These are phyloP conservation scores for Lachancea kluyveri DNA, from an alignment of 805 yeast genomes.

Conservation along the genomic window DNA sequence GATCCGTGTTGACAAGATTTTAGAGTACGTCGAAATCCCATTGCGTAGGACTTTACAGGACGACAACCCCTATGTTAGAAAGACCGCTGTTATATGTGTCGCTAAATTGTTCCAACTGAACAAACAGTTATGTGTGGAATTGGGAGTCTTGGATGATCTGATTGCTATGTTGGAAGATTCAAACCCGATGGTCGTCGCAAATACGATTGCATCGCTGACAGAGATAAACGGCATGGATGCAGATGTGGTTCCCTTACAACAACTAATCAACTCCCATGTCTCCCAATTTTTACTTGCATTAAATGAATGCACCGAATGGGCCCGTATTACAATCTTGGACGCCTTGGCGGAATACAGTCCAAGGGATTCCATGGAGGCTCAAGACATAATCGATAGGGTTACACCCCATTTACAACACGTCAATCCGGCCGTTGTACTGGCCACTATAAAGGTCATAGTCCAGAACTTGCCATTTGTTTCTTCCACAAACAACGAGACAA, in stretches of 20 bases:
- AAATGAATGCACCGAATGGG: slow-evolving; percentile 99
- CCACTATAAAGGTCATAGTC: slow-evolving; percentile 74
- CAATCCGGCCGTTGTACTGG: slow-evolving; percentile 88
- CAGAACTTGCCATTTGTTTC: slow-evolving; percentile 52
- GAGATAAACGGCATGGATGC: slow-evolving; percentile 73
- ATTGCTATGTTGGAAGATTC: slow-evolving; percentile 69
- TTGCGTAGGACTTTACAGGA: slow-evolving; percentile 77
- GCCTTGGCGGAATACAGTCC: slow-evolving; percentile 72
- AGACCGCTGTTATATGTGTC: slow-evolving; percentile 96
- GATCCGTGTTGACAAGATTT: slow-evolving; percentile 90
- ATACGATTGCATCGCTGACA: slow-evolving; percentile 77
- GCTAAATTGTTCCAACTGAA: slow-evolving; percentile 89
- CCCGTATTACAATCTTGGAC: slow-evolving; percentile 81
- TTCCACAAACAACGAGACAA: slow-evolving; percentile 32
- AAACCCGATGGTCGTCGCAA: slow-evolving; percentile 97
- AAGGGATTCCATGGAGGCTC: slow-evolving; percentile 55
- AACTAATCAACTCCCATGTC: slow-evolving; percentile 34
- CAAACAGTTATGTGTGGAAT: slow-evolving; percentile 73
- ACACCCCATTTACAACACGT: slow-evolving; percentile 96
- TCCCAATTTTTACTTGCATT: slow-evolving; percentile 71
- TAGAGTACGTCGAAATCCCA: slow-evolving; percentile 91
- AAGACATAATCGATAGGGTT: slow-evolving; percentile 80
- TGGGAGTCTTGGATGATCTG: slow-evolving; percentile 72
- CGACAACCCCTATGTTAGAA: slow-evolving; percentile 95
- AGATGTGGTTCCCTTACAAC: slow-evolving; percentile 39